phyloP scores from a whole-genome alignment of 169 alveolate species.

The Cryptosporidium ryanae region DNA sequence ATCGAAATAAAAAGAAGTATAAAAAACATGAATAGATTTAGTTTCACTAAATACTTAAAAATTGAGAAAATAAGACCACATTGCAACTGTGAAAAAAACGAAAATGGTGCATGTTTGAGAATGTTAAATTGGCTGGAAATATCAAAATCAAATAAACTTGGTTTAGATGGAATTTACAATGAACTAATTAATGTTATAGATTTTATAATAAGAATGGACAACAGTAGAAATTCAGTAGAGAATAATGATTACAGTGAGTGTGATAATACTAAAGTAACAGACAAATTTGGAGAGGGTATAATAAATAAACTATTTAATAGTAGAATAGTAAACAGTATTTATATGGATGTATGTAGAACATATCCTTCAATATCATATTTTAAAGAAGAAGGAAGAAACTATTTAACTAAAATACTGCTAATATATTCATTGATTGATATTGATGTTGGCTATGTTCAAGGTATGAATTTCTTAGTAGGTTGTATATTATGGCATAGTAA shows the following conservation, averaged over 20 bases:
- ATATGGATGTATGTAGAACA: slow-evolving; percentile 74
- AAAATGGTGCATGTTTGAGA: slow-evolving; percentile 44
- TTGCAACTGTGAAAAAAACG: slow-evolving; percentile 56
- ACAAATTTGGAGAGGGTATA: neutral
- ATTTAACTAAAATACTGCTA: slow-evolving; percentile 25
- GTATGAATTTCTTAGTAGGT: slow-evolving; percentile 87
- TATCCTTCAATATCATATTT: slow-evolving; percentile 65
- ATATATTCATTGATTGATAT: slow-evolving; percentile 63
- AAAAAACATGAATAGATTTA: slow-evolving; percentile 3
- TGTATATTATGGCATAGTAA: slow-evolving; percentile 86
- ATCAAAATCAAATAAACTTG: slow-evolving; percentile 15
- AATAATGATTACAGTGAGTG: neutral
- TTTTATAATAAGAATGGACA: slow-evolving; percentile 41
- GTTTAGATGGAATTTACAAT: slow-evolving; percentile 9
- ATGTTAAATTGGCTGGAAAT: slow-evolving; percentile 56
- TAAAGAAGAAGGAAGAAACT: slow-evolving; percentile 37
- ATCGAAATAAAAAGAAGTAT: neutral
- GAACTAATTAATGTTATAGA: slow-evolving; percentile 36
- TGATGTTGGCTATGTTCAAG: slow-evolving; percentile 88
- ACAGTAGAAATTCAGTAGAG: neutral
- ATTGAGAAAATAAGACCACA: slow-evolving; percentile 33
- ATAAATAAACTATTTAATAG: slow-evolving; percentile 23
- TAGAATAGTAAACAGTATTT: slow-evolving; percentile 58
- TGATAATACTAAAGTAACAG: neutral
- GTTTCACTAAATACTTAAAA: slow-evolving; percentile 18